A percentile compares a stretch with the other conserved stretches of the same genome.
Evolutionary conservation across 257 asterid genomes (phyloP).

Genomic region (Lycium barbarum): DNA sequence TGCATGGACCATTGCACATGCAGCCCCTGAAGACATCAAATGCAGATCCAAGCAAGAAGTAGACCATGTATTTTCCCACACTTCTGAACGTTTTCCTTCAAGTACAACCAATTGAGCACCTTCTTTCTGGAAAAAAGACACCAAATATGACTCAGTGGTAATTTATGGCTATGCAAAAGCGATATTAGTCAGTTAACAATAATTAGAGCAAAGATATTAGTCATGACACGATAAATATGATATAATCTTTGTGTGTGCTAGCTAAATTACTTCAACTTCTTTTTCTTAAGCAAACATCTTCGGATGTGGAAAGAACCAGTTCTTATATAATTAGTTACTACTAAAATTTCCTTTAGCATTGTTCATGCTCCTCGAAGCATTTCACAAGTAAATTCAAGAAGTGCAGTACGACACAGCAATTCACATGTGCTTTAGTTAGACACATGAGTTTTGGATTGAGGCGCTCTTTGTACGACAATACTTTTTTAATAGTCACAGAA

Average conservation of each 20-base stretch:
- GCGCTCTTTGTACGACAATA: background rate
- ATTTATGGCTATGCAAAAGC: slow-evolving; percentile 3
- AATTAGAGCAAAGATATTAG: background rate
- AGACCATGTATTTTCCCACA: slow-evolving; percentile 86
- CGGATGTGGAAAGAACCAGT: too few species aligned
- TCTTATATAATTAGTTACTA: background rate
- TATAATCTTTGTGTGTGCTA: background rate
- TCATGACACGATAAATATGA: background rate
- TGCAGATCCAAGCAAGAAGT: slow-evolving; percentile 89
- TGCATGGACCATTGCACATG: slow-evolving; percentile 94
- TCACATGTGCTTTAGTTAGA: background rate
- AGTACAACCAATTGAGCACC: slow-evolving; percentile 93
- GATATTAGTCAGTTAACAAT: background rate
- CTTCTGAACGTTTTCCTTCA: slow-evolving; percentile 85
- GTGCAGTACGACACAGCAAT: background rate
- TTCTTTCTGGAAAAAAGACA: slow-evolving; percentile 53
- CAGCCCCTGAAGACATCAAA: slow-evolving; percentile 96
- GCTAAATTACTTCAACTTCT: background rate
- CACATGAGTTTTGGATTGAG: background rate
- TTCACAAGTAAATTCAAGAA: background rate
- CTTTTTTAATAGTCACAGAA: background rate
- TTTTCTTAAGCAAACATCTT: background rate
- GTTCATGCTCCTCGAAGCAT: background rate
- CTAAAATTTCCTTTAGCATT: background rate
- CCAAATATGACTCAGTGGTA: background rate